Percentiles rank a stretch among this genome's conserved stretches.
Conservation (phyloP, 257 asterid species). For the Solanum pennellii region DNA sequence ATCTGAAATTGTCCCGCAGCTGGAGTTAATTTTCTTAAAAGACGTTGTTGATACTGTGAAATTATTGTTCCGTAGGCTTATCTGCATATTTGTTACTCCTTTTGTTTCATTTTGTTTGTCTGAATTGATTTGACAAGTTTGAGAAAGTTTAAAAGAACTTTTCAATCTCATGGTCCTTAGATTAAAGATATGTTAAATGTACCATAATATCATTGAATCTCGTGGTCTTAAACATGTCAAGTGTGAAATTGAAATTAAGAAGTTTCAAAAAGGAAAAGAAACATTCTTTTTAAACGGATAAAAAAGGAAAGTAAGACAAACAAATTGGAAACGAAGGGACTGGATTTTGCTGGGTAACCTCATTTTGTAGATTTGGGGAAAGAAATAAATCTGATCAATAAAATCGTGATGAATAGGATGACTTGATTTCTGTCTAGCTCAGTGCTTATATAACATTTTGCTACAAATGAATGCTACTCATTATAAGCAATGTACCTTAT, state of each 20-base stretch:
- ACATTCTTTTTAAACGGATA: not conserved
- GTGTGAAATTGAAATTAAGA: not conserved
- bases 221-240: not conserved
- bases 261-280: not conserved
- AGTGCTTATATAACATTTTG: not conserved
- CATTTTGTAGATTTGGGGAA: not conserved
- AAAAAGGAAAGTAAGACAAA: not conserved
- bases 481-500: not conserved
- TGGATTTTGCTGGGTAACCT: not conserved
- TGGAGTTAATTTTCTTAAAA: not conserved
- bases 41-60: not conserved
- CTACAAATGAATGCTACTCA: not conserved
- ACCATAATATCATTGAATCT: not conserved
- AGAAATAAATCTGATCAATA: not conserved
- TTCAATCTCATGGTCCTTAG: not conserved
- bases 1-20: not conserved
- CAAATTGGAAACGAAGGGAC: not conserved
- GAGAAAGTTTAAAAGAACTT: not conserved
- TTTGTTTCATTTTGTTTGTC: not conserved
- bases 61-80: not conserved
- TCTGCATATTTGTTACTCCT: not conserved
- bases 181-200: not conserved
- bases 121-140: fast-evolving
- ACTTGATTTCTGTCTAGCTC: not conserved
- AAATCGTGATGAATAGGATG: not conserved